Evolutionary conservation across 257 asterid species (phyloP).

Genomic region (Gardenia jasminoides): DNA sequence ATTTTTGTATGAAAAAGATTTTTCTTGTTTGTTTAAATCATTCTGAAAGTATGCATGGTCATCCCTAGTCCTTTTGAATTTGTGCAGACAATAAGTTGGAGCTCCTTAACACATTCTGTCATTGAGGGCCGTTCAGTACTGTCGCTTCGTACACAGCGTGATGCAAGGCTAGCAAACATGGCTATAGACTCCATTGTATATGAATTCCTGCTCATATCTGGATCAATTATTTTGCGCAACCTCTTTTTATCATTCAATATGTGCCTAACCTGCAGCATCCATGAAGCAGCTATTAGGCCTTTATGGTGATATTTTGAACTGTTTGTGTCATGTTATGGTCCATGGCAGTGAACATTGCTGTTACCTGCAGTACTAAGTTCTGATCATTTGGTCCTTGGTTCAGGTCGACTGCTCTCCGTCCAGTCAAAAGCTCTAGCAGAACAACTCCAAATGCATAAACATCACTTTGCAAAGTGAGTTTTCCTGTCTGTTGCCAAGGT

Average conservation of each 20-base stretch:
- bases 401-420: constrained; percentile 93
- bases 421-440: constrained; percentile 93
- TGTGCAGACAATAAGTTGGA: constrained; percentile 57
- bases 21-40: constrained; percentile 37
- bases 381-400: constrained; percentile 92
- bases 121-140: constrained; percentile 85
- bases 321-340: constrained; percentile 13
- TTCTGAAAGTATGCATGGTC: constrained; percentile 72
- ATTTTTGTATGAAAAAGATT: neutral
- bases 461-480: constrained; percentile 94
- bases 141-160: constrained; percentile 71
- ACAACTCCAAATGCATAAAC: constrained; percentile 98
- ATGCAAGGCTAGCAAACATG: constrained; percentile 84
- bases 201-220: constrained; percentile 75
- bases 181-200: constrained; percentile 85
- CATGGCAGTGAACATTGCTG: neutral
- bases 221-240: constrained; percentile 71
- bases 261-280: constrained; percentile 65
- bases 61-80: constrained; percentile 65
- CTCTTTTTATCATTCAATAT: constrained; percentile 84
- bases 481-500: constrained; percentile 83
- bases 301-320: neutral
- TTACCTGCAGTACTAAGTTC: constrained; percentile 89
- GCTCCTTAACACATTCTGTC: constrained; percentile 74
- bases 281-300: constrained; percentile 7